Percentiles rank a stretch among this genome's conserved stretches.
Evolutionary conservation across 495 filamentous ascomycete genomes (phyloP).

Genomic region (Rusavskia elegans): DNA sequence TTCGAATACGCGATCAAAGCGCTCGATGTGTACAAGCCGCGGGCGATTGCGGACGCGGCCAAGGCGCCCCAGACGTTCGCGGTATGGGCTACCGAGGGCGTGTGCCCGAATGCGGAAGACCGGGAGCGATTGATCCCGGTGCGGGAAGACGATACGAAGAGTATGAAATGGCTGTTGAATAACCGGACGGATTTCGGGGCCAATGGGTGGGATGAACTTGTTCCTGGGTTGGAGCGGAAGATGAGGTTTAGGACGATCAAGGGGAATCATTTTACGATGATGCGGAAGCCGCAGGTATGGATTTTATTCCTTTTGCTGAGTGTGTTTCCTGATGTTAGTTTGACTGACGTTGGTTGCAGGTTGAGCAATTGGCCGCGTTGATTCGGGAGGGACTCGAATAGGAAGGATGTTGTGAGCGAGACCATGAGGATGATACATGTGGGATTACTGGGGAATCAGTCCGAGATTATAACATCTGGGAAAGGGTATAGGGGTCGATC

Average conservation of each 20-base stretch:
- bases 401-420: too few species aligned
- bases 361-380: not conserved
- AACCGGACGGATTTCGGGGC: constrained; percentile 64
- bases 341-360: not conserved
- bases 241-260: constrained; percentile 32
- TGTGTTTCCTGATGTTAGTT: not conserved
- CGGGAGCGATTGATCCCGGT: constrained; percentile 54
- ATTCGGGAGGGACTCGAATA: not conserved
- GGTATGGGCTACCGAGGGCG: constrained; percentile 71
- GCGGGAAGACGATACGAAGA: constrained; percentile 32
- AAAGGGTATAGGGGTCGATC: too few species aligned
- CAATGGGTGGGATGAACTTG: constrained; percentile 65
- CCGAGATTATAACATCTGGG: not conserved
- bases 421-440: too few species aligned
- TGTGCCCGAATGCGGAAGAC: constrained; percentile 49
- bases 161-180: constrained; percentile 66
- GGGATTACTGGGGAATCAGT: too few species aligned
- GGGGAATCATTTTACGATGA: constrained; percentile 61
- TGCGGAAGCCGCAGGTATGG: constrained; percentile 37
- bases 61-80: constrained; percentile 43
- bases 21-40: constrained; percentile 53
- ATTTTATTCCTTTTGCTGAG: not conserved
- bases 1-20: constrained; percentile 64
- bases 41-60: constrained; percentile 21
- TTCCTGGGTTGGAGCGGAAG: constrained; percentile 47